These are phyloP conservation scores for Rhizoclosmatium hyalinum DNA, from an alignment of 371 early-diverging fungal species.

Conservation along the genomic window DNA sequence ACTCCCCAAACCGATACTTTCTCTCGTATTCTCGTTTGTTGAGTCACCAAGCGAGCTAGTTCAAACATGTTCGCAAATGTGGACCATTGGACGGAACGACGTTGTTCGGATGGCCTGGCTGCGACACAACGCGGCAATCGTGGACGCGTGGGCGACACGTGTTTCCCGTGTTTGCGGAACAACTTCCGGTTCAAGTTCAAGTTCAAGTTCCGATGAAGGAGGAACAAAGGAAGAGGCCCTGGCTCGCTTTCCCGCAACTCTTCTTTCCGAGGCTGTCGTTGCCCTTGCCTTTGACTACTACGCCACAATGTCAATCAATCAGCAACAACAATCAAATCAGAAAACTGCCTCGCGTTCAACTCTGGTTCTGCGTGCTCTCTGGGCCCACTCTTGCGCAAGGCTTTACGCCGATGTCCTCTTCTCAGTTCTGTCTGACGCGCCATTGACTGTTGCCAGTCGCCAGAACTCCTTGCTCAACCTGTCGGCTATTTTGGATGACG, in stretches of 20 bases:
- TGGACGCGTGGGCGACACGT: neutral
- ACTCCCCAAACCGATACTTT: neutral
- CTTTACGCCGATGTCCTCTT: neutral
- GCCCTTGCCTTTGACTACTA: neutral
- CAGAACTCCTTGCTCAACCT: neutral
- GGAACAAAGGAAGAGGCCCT: neutral
- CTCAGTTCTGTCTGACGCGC: neutral
- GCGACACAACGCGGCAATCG: neutral
- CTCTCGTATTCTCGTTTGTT: slow-evolving; percentile 6
- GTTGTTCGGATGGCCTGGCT: slow-evolving; percentile 6
- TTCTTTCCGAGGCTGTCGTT: neutral
- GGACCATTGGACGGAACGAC: neutral
- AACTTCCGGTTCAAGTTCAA: neutral
- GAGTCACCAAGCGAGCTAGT: slow-evolving; percentile 1
- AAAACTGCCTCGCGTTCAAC: too few species aligned
- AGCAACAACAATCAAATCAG: neutral
- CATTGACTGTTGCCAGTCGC: neutral
- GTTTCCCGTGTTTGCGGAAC: neutral
- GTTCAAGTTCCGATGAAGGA: neutral
- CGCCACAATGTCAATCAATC: neutral
- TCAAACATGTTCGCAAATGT: neutral
- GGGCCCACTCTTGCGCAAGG: neutral
- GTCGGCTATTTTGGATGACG: neutral
- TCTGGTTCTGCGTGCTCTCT: neutral
- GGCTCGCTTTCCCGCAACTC: neutral